Base-by-base conservation (phyloP, 495 filamentous ascomycete genomes). In the Penicillium taxi region DNA sequence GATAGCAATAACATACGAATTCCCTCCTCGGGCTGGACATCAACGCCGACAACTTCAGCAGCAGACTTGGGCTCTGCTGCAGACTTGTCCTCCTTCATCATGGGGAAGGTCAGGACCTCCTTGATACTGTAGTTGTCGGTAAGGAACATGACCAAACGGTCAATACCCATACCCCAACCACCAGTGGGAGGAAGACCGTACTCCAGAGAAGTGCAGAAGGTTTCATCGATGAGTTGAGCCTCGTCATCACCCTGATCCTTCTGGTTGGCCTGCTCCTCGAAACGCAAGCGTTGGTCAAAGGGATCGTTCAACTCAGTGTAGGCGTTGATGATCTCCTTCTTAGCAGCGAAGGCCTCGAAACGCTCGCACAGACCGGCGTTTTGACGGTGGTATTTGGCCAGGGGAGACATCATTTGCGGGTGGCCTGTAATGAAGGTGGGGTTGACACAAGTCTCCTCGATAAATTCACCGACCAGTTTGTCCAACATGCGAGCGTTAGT, bases 271-370 rank as follows among this genome's bases (percentile, higher is more conserved):
- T 98, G 93, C 73, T 98, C 90, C 59, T 95, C 86, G 66, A 98
- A 96, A 23, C 89, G 80, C 39, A 91, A 68, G 33, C 91, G 75
- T 63, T 96, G 91, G 59, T 94, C 86, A 56, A 94, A 90, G 35
- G 90, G 86, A 55, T 95, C 82, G 74, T 98, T 96, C 70, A 96
- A 78, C 73, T 96, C 91, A 9, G 91, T 99, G 69, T 96, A 96
- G 2, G 89, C 87, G 52, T 96, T 98, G 74, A 28, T 35, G 23
- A 96, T 93, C 58, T 95, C 87, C 74, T 96, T 95, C 72, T 86
- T 94, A 74, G 84, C 88, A 20, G 94, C 93, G 53, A 98, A 98
- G 13, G 84, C 88, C 66, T 98, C 91, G 65, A 96, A 96, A 36
- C 93, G 81, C 67, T 98, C 91, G 58, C 87, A 94, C 9, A 98